Evolutionary conservation across 2,329 filamentous ascomycete species (phyloP).

Genomic region (Alternaria postmessia): DNA sequence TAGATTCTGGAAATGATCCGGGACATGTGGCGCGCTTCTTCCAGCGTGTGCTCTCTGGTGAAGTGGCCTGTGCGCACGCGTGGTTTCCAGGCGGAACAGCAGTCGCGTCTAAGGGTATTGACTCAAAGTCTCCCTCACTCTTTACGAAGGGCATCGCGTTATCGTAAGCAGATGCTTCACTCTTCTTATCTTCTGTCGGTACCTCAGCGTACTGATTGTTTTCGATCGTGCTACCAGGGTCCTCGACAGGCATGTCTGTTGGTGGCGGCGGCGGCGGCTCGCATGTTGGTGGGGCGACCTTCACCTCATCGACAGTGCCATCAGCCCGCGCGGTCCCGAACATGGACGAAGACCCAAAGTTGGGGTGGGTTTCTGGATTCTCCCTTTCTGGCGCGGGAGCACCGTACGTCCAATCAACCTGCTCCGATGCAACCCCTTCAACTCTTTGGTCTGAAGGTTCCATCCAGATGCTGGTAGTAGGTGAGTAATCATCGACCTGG

Average conservation of each 20-base stretch:
- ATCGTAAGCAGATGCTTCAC: too few species aligned
- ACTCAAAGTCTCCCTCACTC: too few species aligned
- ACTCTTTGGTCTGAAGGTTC: background rate
- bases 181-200: background rate
- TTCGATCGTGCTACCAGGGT: background rate
- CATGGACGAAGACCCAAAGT: background rate
- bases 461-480: background rate
- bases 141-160: background rate
- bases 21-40: background rate
- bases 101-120: background rate
- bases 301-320: background rate
- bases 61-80: background rate
- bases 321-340: background rate
- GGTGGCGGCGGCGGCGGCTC: background rate
- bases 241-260: background rate
- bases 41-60: background rate
- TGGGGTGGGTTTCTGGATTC: background rate
- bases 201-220: accelerated
- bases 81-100: background rate
- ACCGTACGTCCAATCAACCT: background rate
- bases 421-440: accelerated
- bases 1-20: background rate
- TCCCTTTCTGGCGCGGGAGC: background rate
- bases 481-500: background rate
- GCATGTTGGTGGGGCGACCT: background rate